Base-by-base conservation (phyloP, 2,329 filamentous ascomycete genomes). In the Dryadomyces quercus-mongolicae region DNA sequence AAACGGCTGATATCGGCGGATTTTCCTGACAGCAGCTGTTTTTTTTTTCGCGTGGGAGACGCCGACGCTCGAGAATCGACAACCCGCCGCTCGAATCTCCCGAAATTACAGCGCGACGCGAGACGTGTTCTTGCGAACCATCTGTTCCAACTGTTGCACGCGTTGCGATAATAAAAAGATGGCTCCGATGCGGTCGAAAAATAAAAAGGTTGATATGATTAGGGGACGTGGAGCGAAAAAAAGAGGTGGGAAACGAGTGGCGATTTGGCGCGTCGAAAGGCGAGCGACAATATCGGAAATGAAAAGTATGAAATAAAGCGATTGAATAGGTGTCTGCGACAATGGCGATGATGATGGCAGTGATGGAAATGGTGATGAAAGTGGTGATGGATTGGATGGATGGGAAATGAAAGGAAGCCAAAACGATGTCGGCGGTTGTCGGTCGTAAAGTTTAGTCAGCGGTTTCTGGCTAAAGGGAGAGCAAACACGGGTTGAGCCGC, bases 71-170 rank as follows among this genome's bases (percentile, higher is more conserved):
- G 20, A 7, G 15, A 44, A 44, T 51, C 34, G 15, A 36, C 38
- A 43, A 44, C 21, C 54, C 52, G 53, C 50, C 45, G 46, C 50
- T 50, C 54, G 52, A 53, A 25, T 42, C 53, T 49, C 43, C 22
- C 34, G 25, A 42, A 25, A 20, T 54, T 49, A 51, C n/a, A 48
- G 42, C 54, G 51, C 54, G 55, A 34, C 43, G 52, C 55, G 48
- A 44, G 3, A 20, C 22, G 20, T n/a, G 42, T 45, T 21, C 46
- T 3, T 10, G 45, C 10, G n/a, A 40, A 49, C 22, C 54, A 55
- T 55, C 47, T 45, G 54, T 50, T n/a, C n/a, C 44, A 18, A 48
- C 15, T 31, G n/a, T 31, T 3, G 44, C 20, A 46, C 20, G 44
- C 21, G 9, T 16, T 9, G 12, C 13, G 38, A 42, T 18, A 12